phyloP scores from a whole-genome alignment of 2,329 filamentous ascomycete genomes.

The Colletotrichum euphorbiae region DNA sequence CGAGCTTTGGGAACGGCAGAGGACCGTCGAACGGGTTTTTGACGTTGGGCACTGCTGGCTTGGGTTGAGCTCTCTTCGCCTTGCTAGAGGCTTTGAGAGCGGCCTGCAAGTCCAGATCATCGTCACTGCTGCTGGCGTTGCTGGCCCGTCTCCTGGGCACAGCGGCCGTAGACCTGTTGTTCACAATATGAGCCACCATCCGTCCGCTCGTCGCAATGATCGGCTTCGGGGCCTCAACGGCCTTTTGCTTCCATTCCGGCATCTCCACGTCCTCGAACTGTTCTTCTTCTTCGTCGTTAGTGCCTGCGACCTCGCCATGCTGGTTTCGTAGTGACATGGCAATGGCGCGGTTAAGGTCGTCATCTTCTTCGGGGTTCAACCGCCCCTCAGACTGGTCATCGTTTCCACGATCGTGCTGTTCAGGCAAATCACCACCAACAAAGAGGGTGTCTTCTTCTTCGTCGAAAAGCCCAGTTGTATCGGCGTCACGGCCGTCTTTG shows the following conservation, averaged over 20 bases:
- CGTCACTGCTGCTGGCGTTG: slow-evolving; percentile 71
- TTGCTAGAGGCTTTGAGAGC: slow-evolving; percentile 79
- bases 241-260: slow-evolving; percentile 68
- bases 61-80: slow-evolving; percentile 60
- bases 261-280: slow-evolving; percentile 64
- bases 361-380: slow-evolving; percentile 55
- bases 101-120: slow-evolving; percentile 83
- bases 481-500: slow-evolving; percentile 19
- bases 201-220: slow-evolving; percentile 64
- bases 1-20: slow-evolving; percentile 89
- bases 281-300: slow-evolving; percentile 55
- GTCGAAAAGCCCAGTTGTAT: slow-evolving; percentile 43
- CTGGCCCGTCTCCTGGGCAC: slow-evolving; percentile 60
- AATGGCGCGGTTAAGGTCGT: slow-evolving; percentile 84
- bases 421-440: slow-evolving; percentile 51
- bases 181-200: slow-evolving; percentile 79
- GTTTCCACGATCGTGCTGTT: slow-evolving; percentile 25
- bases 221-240: slow-evolving; percentile 62
- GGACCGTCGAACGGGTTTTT: slow-evolving; percentile 80
- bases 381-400: slow-evolving; percentile 52
- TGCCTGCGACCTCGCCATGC: slow-evolving; percentile 53
- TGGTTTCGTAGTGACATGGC: slow-evolving; percentile 83
- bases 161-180: slow-evolving; percentile 75
- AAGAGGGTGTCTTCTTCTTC: slow-evolving; percentile 69
- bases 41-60: slow-evolving; percentile 60